Evolutionary conservation across 768 basidiomycete species (phyloP), one percentile per base, ranked within the genome.

Genomic region (Tricholoma furcatifolium): DNA sequence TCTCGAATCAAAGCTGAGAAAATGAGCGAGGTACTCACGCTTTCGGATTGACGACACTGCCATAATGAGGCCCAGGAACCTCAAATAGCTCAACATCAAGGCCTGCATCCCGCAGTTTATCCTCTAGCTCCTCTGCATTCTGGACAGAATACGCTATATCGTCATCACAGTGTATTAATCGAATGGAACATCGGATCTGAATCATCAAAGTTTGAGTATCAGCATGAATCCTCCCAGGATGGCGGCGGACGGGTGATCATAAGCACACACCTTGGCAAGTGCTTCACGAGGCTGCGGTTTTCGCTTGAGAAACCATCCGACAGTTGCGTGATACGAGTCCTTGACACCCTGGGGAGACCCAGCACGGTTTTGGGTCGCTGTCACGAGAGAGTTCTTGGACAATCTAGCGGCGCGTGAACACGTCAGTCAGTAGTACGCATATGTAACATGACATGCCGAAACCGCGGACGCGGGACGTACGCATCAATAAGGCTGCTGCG

Each of bases 111-210:
- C 40, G 62, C 55, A 71, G 59, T 42, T 53, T 57, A 10, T 49
- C 44, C 50, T 53, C 49, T 32, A 65, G 51, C 21, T 51, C 52
- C 34, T 59, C 38, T 9, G 55, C 41, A 35, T 58, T 47, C 45
- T 50, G 58, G 34, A 64, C 24, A 15, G 53, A 46, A 30, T 60
- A 64, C 31, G 63, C 64, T 53, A 70, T 62, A 47, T 68, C 67
- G 45, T 63, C 60, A 10, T 57, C 38, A 36, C 63, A 61, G 42
- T 65, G 62, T 31, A 66, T 58, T 7, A 67, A 42, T 23, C 57
- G 54, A 21, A 67, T 54, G 23, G 65, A 65, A 43, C 56, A 62
- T n/a, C 39, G 44, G 10, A 66, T 56, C 55, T 59, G 48, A 4
- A 23, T 39, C 31, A 32, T 6, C 15, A 18, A n/a, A 42, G 20